Conservation (phyloP, 1,139 yeast species). For the Kodamaea plutei region DNA sequence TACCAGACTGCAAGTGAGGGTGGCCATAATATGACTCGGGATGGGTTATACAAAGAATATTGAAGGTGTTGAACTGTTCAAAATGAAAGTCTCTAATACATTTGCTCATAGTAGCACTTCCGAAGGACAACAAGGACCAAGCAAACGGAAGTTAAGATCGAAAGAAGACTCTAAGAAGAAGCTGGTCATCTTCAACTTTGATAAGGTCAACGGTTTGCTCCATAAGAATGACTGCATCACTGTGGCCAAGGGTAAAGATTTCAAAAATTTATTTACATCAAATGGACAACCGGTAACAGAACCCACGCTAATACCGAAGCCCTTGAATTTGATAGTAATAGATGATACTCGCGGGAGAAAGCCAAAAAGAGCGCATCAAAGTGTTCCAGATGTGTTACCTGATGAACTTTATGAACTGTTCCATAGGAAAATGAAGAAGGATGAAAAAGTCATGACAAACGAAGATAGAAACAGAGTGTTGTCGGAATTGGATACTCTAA, state of each 20-base stretch:
- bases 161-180: slow-evolving; percentile 14
- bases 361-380: too few relatives aligned
- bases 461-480: slow-evolving; percentile 50
- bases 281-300: slow-evolving; percentile 1
- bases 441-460: slow-evolving; percentile 59
- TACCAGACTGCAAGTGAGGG: too few relatives aligned
- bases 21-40: too few relatives aligned
- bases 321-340: slow-evolving; percentile 1
- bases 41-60: too few relatives aligned
- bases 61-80: too few relatives aligned
- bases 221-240: slow-evolving; percentile 20
- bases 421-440: slow-evolving; percentile 62
- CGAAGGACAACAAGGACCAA: too few relatives aligned
- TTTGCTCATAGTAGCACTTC: too few relatives aligned
- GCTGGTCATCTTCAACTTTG: slow-evolving; percentile 28
- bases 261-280: slow-evolving; percentile 1
- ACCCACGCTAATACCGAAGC: slow-evolving; percentile 2
- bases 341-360: neutral
- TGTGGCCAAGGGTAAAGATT: slow-evolving; percentile 1
- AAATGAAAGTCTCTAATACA: too few relatives aligned
- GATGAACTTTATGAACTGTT: slow-evolving; percentile 46
- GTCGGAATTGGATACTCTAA: slow-evolving; percentile 50
- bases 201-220: slow-evolving; percentile 25
- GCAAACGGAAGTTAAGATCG: slow-evolving; percentile 22
- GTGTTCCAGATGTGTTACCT: slow-evolving; percentile 34